Conservation (phyloP, 208 protist species). For the Naegleria fowleri region DNA sequence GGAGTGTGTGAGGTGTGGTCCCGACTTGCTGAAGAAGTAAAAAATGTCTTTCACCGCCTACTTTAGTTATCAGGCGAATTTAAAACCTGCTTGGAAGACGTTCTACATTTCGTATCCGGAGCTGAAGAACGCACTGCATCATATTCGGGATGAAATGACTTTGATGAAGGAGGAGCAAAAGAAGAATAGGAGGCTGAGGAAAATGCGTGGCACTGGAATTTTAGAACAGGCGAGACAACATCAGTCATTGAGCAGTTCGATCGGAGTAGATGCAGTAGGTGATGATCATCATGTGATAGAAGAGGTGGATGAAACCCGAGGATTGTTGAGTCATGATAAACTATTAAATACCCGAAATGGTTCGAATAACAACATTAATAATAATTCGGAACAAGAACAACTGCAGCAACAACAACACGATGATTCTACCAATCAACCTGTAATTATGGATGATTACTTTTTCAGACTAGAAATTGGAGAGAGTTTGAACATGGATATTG, state of each 20-base stretch:
- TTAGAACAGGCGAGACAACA: background rate
- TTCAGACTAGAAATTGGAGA: background rate
- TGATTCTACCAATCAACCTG: background rate
- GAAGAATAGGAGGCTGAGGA: background rate
- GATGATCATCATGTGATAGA: background rate
- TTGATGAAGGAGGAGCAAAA: background rate
- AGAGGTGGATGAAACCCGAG: background rate
- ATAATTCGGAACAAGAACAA: background rate
- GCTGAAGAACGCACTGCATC: background rate
- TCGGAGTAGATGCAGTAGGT: background rate
- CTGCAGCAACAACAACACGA: background rate
- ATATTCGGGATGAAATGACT: background rate
- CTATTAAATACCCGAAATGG: too few species aligned
- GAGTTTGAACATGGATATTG: background rate
- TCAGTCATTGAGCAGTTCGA: background rate
- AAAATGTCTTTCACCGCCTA: slow-evolving; percentile 3
- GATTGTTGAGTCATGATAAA: background rate
- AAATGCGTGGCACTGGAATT: background rate
- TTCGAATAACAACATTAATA: background rate
- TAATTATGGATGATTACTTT: background rate
- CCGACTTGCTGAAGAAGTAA: too few species aligned
- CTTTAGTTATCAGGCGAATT: background rate
- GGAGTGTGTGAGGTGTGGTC: too few species aligned
- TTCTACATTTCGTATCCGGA: slow-evolving; percentile 7
- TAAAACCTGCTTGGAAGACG: background rate